Conservation (phyloP, 1,284 basidiomycete genomes). For the Pulveroboletus sp. region DNA sequence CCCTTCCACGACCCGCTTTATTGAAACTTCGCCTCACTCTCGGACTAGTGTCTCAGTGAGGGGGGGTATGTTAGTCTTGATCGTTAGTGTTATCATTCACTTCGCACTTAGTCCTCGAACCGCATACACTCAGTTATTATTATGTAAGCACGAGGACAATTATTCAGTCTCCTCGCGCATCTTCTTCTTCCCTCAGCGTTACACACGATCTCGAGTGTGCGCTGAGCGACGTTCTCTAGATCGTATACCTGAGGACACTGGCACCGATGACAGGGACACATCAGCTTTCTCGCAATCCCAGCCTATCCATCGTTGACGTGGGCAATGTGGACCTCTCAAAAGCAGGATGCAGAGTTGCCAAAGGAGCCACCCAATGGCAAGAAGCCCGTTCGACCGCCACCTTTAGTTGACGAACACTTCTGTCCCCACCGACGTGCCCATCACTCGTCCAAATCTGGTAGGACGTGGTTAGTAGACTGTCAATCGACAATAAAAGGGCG, state of each 20-base stretch:
- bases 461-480: background rate
- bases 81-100: too few relatives aligned
- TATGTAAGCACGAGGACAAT: too few relatives aligned
- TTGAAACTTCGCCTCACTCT: too few relatives aligned
- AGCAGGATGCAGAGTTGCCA: slow-evolving; percentile 40
- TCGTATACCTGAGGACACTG: background rate
- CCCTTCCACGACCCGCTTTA: background rate
- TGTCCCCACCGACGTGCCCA: slow-evolving; percentile 53
- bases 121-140: too few relatives aligned
- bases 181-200: too few relatives aligned
- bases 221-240: too few relatives aligned
- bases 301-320: slow-evolving; percentile 20
- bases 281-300: slow-evolving; percentile 17
- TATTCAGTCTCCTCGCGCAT: too few relatives aligned
- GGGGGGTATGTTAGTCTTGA: too few relatives aligned
- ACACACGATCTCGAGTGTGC: too few relatives aligned
- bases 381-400: slow-evolving; percentile 48
- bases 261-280: background rate
- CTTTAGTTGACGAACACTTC: slow-evolving; percentile 50
- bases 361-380: slow-evolving; percentile 46
- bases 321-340: slow-evolving; percentile 23
- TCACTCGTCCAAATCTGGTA: slow-evolving; percentile 45
- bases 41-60: too few relatives aligned
- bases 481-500: background rate
- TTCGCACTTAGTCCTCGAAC: too few relatives aligned